Percentiles rank a stretch among this genome's conserved stretches.
Evolutionary conservation across 371 early-diverging fungal species (phyloP).

Genomic region (Mucor racemosus): DNA sequence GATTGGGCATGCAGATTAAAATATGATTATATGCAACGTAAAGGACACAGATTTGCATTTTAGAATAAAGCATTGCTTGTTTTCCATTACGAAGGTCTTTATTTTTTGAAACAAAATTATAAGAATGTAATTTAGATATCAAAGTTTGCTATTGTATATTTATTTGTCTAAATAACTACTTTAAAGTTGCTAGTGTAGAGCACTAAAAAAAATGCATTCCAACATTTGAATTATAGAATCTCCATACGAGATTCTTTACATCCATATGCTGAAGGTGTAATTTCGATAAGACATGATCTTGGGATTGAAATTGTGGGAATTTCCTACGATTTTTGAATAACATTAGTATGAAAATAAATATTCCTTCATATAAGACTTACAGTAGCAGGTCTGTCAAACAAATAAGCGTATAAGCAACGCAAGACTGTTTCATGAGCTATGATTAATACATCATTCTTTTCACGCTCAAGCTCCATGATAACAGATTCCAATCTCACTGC

Average conservation of each 20-base stretch:
- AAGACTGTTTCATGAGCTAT: slow-evolving; percentile 82
- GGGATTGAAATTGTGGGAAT: slow-evolving; percentile 81
- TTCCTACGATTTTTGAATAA: slow-evolving; percentile 48
- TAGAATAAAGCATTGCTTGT: not conserved
- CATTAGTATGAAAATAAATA: not conserved
- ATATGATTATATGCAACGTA: slow-evolving; percentile 30
- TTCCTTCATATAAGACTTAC: slow-evolving; percentile 30
- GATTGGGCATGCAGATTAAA: slow-evolving; percentile 28
- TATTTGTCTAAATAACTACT: not conserved
- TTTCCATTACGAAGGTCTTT: too few species aligned
- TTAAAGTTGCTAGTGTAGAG: too few species aligned
- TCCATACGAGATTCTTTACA: slow-evolving; percentile 63
- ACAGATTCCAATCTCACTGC: slow-evolving; percentile 68
- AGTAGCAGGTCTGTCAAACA: slow-evolving; percentile 59
- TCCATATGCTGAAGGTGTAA: slow-evolving; percentile 82
- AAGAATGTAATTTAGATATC: not conserved
- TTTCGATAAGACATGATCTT: slow-evolving; percentile 71
- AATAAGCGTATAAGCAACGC: slow-evolving; percentile 78
- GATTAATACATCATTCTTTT: slow-evolving; percentile 80
- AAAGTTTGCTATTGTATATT: not conserved
- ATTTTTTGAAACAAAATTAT: too few species aligned
- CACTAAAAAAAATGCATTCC: too few species aligned
- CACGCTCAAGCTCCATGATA: slow-evolving; percentile 80
- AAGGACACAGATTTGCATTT: slow-evolving; percentile 24
- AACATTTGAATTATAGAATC: slow-evolving; percentile 12